Base-by-base conservation (phyloP, 2,329 filamentous ascomycete species). In the Exophiala sp. region DNA sequence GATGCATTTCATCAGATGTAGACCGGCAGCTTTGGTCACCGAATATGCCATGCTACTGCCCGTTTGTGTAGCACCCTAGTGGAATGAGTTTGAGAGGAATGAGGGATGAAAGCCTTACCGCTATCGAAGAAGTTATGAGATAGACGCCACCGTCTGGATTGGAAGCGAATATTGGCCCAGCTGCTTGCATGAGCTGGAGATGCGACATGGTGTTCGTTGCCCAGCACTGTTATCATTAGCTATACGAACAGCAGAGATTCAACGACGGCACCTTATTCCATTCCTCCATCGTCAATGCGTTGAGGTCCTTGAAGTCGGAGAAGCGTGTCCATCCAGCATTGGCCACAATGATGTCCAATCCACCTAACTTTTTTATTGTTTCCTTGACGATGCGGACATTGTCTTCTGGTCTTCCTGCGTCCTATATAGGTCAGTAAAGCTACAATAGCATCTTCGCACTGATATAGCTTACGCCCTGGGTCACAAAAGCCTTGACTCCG, bases 1-100 rank as follows among this genome's bases (percentile, higher is more conserved):
- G 35, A 87, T 69, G 57, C 82, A 81, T 64, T 83, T 84, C 74
- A 85, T 83, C 45, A 87, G 69, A 68, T 87, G 85, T 50, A 87
- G 64, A 71, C 85, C 81, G 12, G 88, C 89, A 1, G 88, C 81
- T 68, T 92, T 94, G 29, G 86, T 87, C n/a, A 91, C 85, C 0
- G 84, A 78, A 65, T 94, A 92, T 6, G 88, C 82, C 61, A 86
- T 66, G 2, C 78, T 79, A 59, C 82, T 86, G 1, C 85, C 85
- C 54, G 77, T 80, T 1, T 81, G 78, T 63, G 78, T 82, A 1
- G 87, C 78, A 1, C 84, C 85, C 0, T 56, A 18, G 2, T 18
- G 16, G 14, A 14, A 18, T n/a, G 12, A 20, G 14, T 11, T 2
- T 49, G 11, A 49, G 29, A n/a, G 20, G n/a, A n/a, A n/a, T n/a